A percentile compares a stretch with the other conserved stretches of the same genome.
Evolutionary conservation across 345 rosid genomes (phyloP).

Genomic region (Capsella bursapastoris): DNA sequence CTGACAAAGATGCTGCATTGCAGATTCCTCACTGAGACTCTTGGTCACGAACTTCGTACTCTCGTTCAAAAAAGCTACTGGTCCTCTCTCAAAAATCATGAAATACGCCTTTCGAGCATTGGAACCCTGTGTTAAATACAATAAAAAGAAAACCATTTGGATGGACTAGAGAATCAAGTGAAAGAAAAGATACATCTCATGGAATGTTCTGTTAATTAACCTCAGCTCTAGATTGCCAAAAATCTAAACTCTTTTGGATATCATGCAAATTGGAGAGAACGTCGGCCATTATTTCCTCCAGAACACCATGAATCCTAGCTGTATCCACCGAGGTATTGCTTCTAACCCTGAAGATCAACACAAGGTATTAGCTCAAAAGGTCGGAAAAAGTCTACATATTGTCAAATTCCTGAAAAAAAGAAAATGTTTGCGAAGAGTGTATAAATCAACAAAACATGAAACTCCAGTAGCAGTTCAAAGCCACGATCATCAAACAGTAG

Average conservation of each 20-base stretch:
- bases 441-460: slow-evolving; percentile 4
- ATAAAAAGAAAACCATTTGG: neutral
- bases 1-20: slow-evolving; percentile 58
- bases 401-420: neutral
- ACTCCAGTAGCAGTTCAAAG: slow-evolving; percentile 1
- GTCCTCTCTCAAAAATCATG: slow-evolving; percentile 94
- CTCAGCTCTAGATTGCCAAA: slow-evolving; percentile 85
- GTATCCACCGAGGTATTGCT: slow-evolving; percentile 52
- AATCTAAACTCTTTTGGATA: slow-evolving; percentile 72
- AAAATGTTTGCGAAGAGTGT: neutral
- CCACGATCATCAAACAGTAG: slow-evolving; percentile 22
- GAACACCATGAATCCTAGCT: slow-evolving; percentile 54
- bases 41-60: slow-evolving; percentile 52
- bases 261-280: slow-evolving; percentile 61
- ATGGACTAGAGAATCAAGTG: neutral
- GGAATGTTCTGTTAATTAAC: slow-evolving; percentile 46
- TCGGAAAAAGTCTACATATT: slow-evolving; percentile 24
- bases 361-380: slow-evolving; percentile 28
- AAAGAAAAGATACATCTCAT: slow-evolving; percentile 24
- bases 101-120: slow-evolving; percentile 68
- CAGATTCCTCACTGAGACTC: slow-evolving; percentile 52
- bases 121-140: slow-evolving; percentile 56
- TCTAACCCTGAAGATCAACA: slow-evolving; percentile 23
- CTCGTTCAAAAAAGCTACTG: slow-evolving; percentile 68
- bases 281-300: slow-evolving; percentile 72